Base-by-base conservation (phyloP, 352 stramenopile species). In the Phytophthora megakarya region DNA sequence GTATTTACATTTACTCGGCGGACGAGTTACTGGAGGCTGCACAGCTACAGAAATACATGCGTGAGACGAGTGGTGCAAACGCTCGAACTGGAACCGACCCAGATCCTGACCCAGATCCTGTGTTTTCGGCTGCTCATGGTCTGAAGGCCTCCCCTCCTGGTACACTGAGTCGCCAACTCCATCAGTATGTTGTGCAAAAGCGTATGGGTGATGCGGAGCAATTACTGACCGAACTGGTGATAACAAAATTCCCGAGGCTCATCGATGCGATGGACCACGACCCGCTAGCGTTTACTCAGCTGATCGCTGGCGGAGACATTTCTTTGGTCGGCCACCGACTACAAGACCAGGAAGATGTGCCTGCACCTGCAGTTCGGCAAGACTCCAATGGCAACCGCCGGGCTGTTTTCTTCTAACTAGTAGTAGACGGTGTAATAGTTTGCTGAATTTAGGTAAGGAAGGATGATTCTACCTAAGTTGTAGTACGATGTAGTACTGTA, bases 181-280 rank as follows among this genome's bases (percentile, higher is more conserved):
- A 72, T 38, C 67, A 67, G 22, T 71, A 84, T 19, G 66, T 88
- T 23, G 60, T 67, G 32, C 66, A 73, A 26, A 70, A 61, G 5
- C 70, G 58, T 6, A 68, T 84, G 50, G 52, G 52, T 15, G 72
- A 85, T 7, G 80, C 79, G 11, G 81, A 92, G 38, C 77, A 92
- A 39, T 35, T 94, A 47, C 63, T 94, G 10, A 75, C 75, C 1
- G 70, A 90, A 46, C 69, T 89, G 18, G 84, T 92, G 25, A 53
- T 87, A 25, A 76, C 77, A 19, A 76, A 84, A 48, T 92, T 92
- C 46, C 78, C 85, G 18, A 60, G 68, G 11, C 77, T 94, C 4
- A 73, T 92, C 15, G 86, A 94, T 49, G 86, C 84, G 15, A 90
- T 92, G 78, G 86, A 94, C 38, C 84, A 89, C 67, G 86, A 94